Percentiles rank a stretch among this genome's conserved stretches.
These are phyloP conservation scores for Lyophyllum shimeji DNA, from an alignment of 768 basidiomycete species.

Conservation along the genomic window DNA sequence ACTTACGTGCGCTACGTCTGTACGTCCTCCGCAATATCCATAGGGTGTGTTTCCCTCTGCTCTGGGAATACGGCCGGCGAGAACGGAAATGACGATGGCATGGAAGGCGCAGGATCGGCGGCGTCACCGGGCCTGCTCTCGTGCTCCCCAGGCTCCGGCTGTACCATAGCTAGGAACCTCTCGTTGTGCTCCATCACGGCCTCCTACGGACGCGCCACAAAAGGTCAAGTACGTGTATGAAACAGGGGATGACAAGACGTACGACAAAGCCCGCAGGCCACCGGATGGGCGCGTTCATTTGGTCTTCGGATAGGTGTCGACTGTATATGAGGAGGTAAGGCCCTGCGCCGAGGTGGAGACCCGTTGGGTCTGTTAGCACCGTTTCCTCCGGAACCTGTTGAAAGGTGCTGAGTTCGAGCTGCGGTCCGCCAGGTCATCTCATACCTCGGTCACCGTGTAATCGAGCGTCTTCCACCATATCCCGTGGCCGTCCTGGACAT, in stretches of 20 bases:
- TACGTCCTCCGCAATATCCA: background rate
- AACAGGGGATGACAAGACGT: constrained; percentile 11
- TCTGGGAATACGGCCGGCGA: background rate
- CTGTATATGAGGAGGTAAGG: constrained; percentile 80
- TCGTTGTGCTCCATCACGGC: constrained; percentile 34
- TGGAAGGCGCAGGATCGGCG: background rate
- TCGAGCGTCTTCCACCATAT: constrained; percentile 85
- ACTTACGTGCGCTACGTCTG: background rate
- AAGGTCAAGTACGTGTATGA: background rate
- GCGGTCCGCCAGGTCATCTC: background rate
- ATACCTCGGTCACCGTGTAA: constrained; percentile 63
- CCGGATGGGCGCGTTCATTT: constrained; percentile 30
- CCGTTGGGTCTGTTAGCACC: constrained; percentile 67
- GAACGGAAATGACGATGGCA: background rate
- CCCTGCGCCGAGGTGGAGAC: constrained; percentile 74
- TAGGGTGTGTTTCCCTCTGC: background rate
- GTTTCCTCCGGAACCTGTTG: constrained; percentile 67
- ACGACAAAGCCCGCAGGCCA: constrained; percentile 41
- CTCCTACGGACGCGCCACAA: constrained; percentile 22
- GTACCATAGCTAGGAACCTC: constrained; percentile 31
- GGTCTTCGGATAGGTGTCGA: constrained; percentile 35
- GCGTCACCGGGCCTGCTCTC: constrained; percentile 1
- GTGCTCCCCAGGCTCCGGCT: constrained; percentile 31
- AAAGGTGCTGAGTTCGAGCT: background rate
- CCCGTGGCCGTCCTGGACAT: constrained; percentile 60